Conservation (phyloP, 2,329 filamentous ascomycete genomes). For the Zymoseptoria pseudotritici region DNA sequence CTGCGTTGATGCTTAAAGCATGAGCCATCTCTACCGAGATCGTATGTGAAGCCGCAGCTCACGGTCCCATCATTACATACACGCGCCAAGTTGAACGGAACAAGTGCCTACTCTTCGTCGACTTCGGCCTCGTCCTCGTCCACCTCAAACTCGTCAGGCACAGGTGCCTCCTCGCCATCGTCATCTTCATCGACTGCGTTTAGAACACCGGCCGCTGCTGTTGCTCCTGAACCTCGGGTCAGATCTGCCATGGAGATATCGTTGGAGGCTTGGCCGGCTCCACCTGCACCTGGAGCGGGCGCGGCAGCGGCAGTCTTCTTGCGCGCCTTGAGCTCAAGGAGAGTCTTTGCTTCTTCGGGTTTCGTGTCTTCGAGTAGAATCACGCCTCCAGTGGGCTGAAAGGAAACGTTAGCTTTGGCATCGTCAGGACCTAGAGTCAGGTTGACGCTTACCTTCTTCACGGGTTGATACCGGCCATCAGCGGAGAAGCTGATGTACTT, state of each 20-base stretch:
- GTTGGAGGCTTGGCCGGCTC: constrained; percentile 12
- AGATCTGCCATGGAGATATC: constrained; percentile 29
- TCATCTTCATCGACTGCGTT: constrained; percentile 86
- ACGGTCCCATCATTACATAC: neutral
- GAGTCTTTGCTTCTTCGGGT: constrained; percentile 67
- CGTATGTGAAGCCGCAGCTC: neutral
- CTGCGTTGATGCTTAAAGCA: neutral
- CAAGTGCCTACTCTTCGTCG: constrained; percentile 6
- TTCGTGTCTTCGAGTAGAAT: constrained; percentile 82
- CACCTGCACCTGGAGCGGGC: constrained; percentile 30
- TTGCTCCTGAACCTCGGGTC: constrained; percentile 23
- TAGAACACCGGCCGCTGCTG: constrained; percentile 61
- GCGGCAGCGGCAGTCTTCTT: constrained; percentile 51
- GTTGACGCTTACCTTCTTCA: constrained; percentile 66
- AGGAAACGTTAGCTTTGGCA: constrained; percentile 33
- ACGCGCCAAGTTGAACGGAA: neutral
- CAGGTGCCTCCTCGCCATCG: constrained; percentile 61
- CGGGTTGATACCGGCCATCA: constrained; percentile 77
- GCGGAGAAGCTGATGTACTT: constrained; percentile 92
- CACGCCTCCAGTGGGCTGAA: constrained; percentile 82
- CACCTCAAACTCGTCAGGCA: constrained; percentile 71
- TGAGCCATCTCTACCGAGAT: neutral
- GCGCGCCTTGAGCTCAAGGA: constrained; percentile 89
- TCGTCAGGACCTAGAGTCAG: neutral
- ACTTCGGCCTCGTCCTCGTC: constrained; percentile 53